phyloP scores from a whole-genome alignment of 108 stramenopile genomes.

The Skeletonema menzelii region DNA sequence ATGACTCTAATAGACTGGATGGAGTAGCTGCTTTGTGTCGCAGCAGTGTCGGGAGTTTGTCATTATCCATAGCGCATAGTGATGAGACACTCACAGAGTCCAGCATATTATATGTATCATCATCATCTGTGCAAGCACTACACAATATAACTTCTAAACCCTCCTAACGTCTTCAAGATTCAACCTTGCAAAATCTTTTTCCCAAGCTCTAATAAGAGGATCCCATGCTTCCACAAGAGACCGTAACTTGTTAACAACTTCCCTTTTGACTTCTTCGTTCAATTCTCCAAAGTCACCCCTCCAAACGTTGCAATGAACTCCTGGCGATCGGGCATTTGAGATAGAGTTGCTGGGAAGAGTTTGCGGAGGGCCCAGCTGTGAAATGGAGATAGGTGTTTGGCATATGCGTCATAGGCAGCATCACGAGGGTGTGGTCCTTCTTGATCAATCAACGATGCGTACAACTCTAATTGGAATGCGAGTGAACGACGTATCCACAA shows the following conservation, averaged over 20 bases:
- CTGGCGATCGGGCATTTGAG: constrained; percentile 36
- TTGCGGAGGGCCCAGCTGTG: constrained; percentile 58
- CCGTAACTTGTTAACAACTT: constrained; percentile 38
- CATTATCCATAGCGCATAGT: no score
- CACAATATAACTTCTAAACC: not conserved
- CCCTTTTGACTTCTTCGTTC: constrained; percentile 22
- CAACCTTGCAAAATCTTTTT: constrained; percentile 40
- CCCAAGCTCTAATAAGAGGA: constrained; percentile 43
- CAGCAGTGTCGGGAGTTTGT: not conserved
- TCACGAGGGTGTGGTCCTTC: constrained; percentile 19
- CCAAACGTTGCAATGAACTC: constrained; percentile 49
- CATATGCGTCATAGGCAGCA: constrained; percentile 43
- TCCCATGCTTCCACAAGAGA: constrained; percentile 36
- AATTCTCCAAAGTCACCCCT: constrained; percentile 38
- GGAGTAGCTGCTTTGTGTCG: no score
- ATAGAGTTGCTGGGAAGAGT: constrained; percentile 42
- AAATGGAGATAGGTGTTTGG: constrained; percentile 34
- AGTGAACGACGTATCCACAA: constrained; percentile 63
- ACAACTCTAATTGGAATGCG: constrained; percentile 57
- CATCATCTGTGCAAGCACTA: no score
- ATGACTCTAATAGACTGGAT: no score
- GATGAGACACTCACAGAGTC: no score
- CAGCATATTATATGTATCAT: no score
- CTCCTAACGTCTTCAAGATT: constrained; percentile 46
- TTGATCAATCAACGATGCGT: constrained; percentile 23